Percentiles rank a stretch among this genome's conserved stretches.
Evolutionary conservation across 169 alveolate species (phyloP).

Genomic region (Pseudocohnilembus persalinus): DNA sequence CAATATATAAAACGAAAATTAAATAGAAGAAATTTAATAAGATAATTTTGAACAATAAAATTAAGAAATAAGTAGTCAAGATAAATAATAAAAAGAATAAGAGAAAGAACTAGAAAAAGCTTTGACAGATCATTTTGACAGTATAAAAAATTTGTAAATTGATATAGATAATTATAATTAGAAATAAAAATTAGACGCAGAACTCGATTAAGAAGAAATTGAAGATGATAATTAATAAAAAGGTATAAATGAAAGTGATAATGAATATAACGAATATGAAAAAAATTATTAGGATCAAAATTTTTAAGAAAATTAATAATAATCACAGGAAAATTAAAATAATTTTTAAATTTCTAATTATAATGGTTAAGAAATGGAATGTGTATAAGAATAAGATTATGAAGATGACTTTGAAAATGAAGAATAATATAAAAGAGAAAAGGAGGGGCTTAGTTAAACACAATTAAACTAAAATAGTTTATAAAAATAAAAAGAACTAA

Average conservation of each 20-base stretch:
- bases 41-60: background rate
- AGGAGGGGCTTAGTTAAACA: background rate
- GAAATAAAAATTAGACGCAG: background rate
- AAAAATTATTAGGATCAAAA: too few species aligned
- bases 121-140: too few species aligned
- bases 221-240: background rate
- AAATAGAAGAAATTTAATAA: background rate
- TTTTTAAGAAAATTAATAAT: background rate
- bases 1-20: too few species aligned
- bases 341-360: too few species aligned
- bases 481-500: too few species aligned
- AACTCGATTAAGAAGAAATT: background rate
- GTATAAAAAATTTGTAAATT: too few species aligned
- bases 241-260: background rate
- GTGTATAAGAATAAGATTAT: background rate
- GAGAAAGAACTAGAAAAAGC: background rate
- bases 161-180: too few species aligned
- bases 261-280: background rate
- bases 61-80: background rate
- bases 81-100: background rate
- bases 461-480: too few species aligned
- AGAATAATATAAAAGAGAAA: background rate
- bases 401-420: background rate
- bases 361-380: background rate
- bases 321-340: background rate